Conservation (phyloP, 257 asterid genomes). For the Nicotiana noctiflora region DNA sequence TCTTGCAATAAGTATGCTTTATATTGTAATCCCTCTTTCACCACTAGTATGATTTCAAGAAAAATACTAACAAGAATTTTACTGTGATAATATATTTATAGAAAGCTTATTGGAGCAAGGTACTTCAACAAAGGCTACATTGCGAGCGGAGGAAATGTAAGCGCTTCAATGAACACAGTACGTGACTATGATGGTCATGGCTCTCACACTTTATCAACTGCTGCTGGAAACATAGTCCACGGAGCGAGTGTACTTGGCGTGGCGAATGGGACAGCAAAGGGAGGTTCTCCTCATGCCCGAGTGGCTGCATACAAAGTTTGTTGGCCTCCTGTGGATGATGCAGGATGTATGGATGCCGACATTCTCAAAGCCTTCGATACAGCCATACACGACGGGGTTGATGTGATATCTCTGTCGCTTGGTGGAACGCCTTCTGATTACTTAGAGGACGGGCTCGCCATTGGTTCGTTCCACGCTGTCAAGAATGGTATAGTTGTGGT, state of each 20-base stretch:
- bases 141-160: background rate
- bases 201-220: conserved; percentile 73
- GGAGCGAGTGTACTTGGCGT: conserved; percentile 47
- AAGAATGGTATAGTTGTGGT: conserved; percentile 40
- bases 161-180: background rate
- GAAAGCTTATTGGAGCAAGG: conserved; percentile 80
- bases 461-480: conserved; percentile 58
- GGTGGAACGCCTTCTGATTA: conserved; percentile 31
- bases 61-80: background rate
- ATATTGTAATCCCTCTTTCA: background rate
- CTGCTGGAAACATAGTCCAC: conserved; percentile 63
- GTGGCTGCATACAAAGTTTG: conserved; percentile 68
- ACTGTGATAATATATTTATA: background rate
- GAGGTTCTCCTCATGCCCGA: conserved; percentile 69
- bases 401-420: conserved; percentile 56
- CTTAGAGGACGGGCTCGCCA: conserved; percentile 32
- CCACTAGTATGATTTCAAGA: background rate
- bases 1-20: conserved; percentile 53
- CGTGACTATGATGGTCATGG: conserved; percentile 67
- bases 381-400: conserved; percentile 69
- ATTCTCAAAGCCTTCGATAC: conserved; percentile 42
- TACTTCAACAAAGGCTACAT: conserved; percentile 50
- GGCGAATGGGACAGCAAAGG: conserved; percentile 63
- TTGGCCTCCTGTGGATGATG: conserved; percentile 20
- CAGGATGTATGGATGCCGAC: conserved; percentile 50